phyloP scores from a whole-genome alignment of 345 rosid genomes.

The Microcos paniculata region DNA sequence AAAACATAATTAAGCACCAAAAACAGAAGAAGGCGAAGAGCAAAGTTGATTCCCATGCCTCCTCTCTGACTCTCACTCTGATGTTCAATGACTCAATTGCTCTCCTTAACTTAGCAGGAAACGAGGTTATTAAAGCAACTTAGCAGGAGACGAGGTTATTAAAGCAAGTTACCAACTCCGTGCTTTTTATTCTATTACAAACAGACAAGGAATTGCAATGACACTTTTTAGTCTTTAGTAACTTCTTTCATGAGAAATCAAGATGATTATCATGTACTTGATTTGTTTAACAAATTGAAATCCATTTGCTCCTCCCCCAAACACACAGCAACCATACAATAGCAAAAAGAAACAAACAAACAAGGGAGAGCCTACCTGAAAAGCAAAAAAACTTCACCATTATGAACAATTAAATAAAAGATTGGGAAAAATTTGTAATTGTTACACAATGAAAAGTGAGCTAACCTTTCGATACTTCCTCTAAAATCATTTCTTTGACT shows the following conservation, averaged over 20 bases:
- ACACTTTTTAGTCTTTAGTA: too few species aligned
- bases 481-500: conserved; percentile 62
- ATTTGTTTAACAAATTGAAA: conserved; percentile 3
- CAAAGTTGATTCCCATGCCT: not conserved
- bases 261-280: not conserved
- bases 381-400: not conserved
- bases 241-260: not conserved
- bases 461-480: conserved; percentile 67
- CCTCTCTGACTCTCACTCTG: not conserved
- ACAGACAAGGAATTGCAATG: not conserved
- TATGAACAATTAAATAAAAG: not conserved
- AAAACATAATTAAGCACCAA: not conserved
- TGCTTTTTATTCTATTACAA: not conserved
- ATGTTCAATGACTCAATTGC: not conserved
- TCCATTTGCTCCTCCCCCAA: not conserved
- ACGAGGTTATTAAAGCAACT: not conserved
- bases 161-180: not conserved
- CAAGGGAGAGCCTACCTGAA: not conserved
- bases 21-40: not conserved
- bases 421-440: not conserved
- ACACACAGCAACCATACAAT: not conserved
- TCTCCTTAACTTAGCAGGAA: not conserved
- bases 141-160: not conserved
- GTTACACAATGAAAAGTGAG: not conserved
- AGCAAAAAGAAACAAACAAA: not conserved